These are phyloP conservation scores for Colletotrichum sublineola DNA, from an alignment of 2,329 filamentous ascomycete species.

Conservation along the genomic window DNA sequence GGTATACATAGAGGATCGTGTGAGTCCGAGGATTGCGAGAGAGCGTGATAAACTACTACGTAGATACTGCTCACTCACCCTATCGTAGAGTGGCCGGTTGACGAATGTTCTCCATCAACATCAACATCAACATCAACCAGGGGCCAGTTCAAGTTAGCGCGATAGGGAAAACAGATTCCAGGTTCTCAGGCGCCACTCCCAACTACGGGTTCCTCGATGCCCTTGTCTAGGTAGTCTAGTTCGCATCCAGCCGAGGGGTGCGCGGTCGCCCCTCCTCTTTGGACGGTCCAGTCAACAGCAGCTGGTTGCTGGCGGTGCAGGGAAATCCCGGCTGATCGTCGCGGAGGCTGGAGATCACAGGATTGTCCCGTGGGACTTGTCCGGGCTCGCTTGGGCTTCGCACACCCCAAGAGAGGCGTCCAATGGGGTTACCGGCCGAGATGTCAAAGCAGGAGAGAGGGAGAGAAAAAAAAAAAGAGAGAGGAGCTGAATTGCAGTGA, in stretches of 20 bases:
- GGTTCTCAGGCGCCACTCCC: constrained; percentile 8
- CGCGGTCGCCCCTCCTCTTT: constrained; percentile 15
- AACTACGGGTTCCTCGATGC: constrained; percentile 25
- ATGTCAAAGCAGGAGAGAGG: background rate
- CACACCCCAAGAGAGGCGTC: constrained; percentile 29
- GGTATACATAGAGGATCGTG: background rate
- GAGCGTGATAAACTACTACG: background rate
- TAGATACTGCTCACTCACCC: background rate
- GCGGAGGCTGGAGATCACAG: constrained; percentile 44
- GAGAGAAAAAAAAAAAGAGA: too few species aligned
- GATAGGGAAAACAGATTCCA: constrained; percentile 24
- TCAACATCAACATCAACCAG: constrained; percentile 6
- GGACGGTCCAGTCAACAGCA: constrained; percentile 24
- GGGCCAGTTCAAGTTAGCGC: constrained; percentile 21
- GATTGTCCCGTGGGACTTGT: constrained; percentile 41
- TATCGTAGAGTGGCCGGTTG: background rate
- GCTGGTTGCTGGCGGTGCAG: constrained; percentile 25
- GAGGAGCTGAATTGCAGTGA: background rate
- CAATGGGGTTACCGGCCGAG: constrained; percentile 35
- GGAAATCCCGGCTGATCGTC: constrained; percentile 44
- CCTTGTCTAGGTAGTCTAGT: background rate
- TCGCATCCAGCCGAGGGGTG: constrained; percentile 30
- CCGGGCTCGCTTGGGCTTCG: background rate
- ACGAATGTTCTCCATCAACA: background rate
- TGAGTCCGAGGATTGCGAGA: background rate